Evolutionary conservation across 305 asterid genomes (phyloP), one percentile per base, ranked within the genome.

Genomic region (Plantago coronopus): DNA sequence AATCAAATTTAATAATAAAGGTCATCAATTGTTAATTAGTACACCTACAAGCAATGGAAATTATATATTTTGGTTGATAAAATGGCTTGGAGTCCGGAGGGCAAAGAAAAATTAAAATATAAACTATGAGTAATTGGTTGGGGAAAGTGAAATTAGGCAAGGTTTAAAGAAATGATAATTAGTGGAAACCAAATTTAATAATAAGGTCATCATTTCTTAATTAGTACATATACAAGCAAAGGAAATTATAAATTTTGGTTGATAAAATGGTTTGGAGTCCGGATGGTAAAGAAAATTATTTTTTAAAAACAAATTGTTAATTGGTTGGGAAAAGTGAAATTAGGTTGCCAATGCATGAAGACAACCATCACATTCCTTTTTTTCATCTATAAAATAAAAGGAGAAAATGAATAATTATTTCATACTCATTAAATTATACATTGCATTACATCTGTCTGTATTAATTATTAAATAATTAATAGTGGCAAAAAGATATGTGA

Each of bases 121-220:
- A 48, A 38, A 37, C 19, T 31, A 54, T 61, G 54, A 48, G 40
- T 34, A 34, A 34, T 34, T 59, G 68, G 95, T 83, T 87, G 96
- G 96, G 91, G 85, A 91, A 86, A 84, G 96, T 84, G 89, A 84
- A 81, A 85, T 91, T 85, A 85, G 96, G 95, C n/a, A n/a, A n/a
- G n/a, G 23, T 48, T 64, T 68, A 61, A 59, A 70, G 57, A 72
- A 63, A 68, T 56, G 49, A 34, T 62, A 66, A 78, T 65, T 59
- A 61, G 70, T 53, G 63, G 53, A 50, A 76, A 71, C 6, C 7
- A 68, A 57, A 79, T 80, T 72, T 59, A 77, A 72, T 77, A 73
- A 61, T 43, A 61, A 4, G 72, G 70, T 62, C 72, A 73, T 79
- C 75, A 75, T 75, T 83, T 77, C 69, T 75, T 75, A 68, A 70